These are phyloP conservation scores for Conringia planisiliqua DNA, from an alignment of 345 rosid genomes.

Conservation along the genomic window DNA sequence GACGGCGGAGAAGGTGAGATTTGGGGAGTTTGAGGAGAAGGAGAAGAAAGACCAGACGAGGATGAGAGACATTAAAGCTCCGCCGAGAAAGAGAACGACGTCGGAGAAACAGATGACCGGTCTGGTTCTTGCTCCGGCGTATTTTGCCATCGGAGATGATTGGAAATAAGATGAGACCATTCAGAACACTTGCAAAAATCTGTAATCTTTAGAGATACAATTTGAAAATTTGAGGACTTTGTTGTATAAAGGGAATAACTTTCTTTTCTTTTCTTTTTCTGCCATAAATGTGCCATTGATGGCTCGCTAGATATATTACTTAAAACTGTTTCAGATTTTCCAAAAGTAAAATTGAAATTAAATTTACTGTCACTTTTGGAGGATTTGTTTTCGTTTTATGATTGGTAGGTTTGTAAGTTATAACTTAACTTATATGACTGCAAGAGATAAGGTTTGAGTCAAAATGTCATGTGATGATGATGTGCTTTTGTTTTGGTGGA, in stretches of 20 bases:
- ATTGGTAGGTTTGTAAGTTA: background rate
- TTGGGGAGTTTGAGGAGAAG: conserved; percentile 32
- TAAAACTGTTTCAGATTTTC: background rate
- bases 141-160: conserved; percentile 46
- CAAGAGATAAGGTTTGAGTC: conserved; percentile 3
- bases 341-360: background rate
- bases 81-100: conserved; percentile 55
- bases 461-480: background rate
- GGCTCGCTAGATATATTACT: background rate
- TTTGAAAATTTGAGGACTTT: background rate
- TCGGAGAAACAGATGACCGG: conserved; percentile 38
- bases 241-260: background rate
- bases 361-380: background rate
- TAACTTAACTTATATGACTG: background rate
- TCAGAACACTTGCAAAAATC: background rate
- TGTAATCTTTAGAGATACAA: background rate
- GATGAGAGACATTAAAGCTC: conserved; percentile 56
- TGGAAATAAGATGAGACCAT: conserved; percentile 18
- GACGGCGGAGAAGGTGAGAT: background rate
- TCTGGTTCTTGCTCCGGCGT: conserved; percentile 33
- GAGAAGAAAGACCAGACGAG: conserved; percentile 71
- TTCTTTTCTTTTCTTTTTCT: background rate
- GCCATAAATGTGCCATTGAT: background rate
- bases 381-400: background rate
- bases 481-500: background rate